A percentile compares a stretch with the other conserved stretches of the same genome.
phyloP scores from a whole-genome alignment of 2,329 filamentous ascomycete species.

The Sodiomyces alkalinus region DNA sequence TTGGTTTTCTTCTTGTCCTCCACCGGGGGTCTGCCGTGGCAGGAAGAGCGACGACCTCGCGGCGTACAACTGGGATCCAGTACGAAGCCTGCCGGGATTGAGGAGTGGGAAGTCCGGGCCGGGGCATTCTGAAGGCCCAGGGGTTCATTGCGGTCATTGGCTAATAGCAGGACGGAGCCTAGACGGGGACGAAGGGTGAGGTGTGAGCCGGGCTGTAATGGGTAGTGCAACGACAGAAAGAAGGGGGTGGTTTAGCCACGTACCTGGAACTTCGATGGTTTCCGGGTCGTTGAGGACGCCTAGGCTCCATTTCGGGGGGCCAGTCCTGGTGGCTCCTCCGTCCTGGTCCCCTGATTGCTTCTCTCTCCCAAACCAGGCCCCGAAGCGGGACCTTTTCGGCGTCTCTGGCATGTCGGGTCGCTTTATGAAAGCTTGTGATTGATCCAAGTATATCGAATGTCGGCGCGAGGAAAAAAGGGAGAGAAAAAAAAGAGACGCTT shows the following conservation, averaged over 20 bases:
- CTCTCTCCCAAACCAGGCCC: constrained; percentile 4
- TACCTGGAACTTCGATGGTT: constrained; percentile 81
- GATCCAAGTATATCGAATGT: too few species aligned
- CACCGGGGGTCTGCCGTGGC: constrained; percentile 4
- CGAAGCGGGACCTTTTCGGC: constrained; percentile 4
- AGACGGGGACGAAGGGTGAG: neutral
- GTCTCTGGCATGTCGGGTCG: constrained; percentile 2
- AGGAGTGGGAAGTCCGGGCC: constrained; percentile 42
- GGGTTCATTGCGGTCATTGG: constrained; percentile 39
- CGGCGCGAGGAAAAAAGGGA: too few species aligned
- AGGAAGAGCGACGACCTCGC: constrained; percentile 3
- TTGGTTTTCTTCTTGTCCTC: constrained; percentile 56
- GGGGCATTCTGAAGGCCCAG: constrained; percentile 42
- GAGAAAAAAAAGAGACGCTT: too few species aligned
- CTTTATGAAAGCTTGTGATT: neutral
- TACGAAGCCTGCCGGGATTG: constrained; percentile 32
- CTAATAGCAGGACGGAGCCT: constrained; percentile 45
- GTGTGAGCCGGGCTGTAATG: neutral
- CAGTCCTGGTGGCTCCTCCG: constrained; percentile 1
- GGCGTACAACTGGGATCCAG: constrained; percentile 7
- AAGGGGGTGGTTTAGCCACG: constrained; percentile 14
- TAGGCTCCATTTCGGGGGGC: constrained; percentile 39
- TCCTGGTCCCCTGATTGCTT: constrained; percentile 2
- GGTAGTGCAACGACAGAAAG: too few species aligned
- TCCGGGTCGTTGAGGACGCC: constrained; percentile 71